Base-by-base conservation (phyloP, 805 yeast genomes). In the Ogataea glucozyma region DNA sequence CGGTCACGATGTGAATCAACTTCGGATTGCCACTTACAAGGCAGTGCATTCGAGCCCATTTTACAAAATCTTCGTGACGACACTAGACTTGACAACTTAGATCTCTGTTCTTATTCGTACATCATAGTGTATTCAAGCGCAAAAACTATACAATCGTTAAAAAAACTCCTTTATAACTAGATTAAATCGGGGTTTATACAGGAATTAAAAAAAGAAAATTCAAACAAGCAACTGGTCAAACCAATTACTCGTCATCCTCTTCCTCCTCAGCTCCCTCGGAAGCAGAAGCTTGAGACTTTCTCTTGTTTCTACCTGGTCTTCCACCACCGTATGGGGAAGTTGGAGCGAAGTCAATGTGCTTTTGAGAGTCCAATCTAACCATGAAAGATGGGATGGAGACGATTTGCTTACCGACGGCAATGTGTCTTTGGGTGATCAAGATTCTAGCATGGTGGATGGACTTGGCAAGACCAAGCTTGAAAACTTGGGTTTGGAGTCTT, bases 281-380 rank as follows among this genome's bases (percentile, higher is more conserved):
- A 60, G 72, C 77, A 73, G 79, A 76, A 65, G 69, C 75, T 69
- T 74, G 81, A 83, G 85, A 82, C 76, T 81, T 88, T 85, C 98
- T 88, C 85, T 93, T 95, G 70, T 88, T 96, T 84, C 99, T 93
- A 75, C 99, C 99, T 64, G 99, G 95, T 82, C 99, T 91, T 66
- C 97, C 99, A 79, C 99, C 99, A 76, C 99, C 99, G 90, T 88
- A 91, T 75, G 99, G 99, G 62, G 99, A 93, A 74, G 88, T 88
- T 72, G 93, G 85, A 67, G 99, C 95, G 68, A 91, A 93, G 84
- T 93, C 98, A 78, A 93, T 88, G 89, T 93, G 98, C 87, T 93
- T 93, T 80, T 93, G 99, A 61, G 99, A 90, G 81, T 93, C 99
- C 72, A 93, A 86, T 83, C 99, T 95, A 58, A 93, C 99, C 85